Evolutionary conservation across 177 flowering plant species (phyloP), one percentile per base, ranked within the genome.

Genomic region (Vitis hybrid): DNA sequence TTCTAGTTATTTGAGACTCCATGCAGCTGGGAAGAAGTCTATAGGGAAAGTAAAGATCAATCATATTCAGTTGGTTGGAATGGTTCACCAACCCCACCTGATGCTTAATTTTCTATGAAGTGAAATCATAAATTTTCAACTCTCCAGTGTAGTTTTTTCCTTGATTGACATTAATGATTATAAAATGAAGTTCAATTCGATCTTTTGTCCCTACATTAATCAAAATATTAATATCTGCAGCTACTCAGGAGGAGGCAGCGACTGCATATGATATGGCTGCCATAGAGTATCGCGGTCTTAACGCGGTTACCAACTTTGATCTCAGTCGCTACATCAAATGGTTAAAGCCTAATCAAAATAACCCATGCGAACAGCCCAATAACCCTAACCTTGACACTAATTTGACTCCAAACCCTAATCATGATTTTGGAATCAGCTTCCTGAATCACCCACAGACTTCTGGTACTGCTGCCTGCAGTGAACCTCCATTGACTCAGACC

Each of bases 241-340:
- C 88, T 18, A 89, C 93, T 10, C 89, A 89, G 63, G 93, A 89
- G 71, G 93, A 89, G 80, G 93, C 91, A 6, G 91, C 93, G n/a
- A 79, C 85, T 1, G 93, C 93, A 4, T 89, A 89, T 60, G 93
- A 87, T 74, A 82, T 83, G 86, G 91, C 93, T 5, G 91, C 93
- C 0, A 87, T 89, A 27, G 91, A 89, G 74, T 80, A 89, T 72
- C 83, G 89, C 4, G 93, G 93, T 11, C 80, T 86, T 5, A 89
- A 87, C 65, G 93, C 91, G 32, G 88, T 89, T 24, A 89, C 91
- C 49, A 87, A 89, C 77, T 89, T 89, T 64, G 93, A 87, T 58
- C 77, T 89, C 51, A 84, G 89, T 74, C 91, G 88, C 65, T 89
- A 87, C 74, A 81, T 86, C 66, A 80, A 84, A 50, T 80, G 84